Evolutionary conservation across 768 basidiomycete genomes (phyloP).

Genomic region (Paxillus involutus): DNA sequence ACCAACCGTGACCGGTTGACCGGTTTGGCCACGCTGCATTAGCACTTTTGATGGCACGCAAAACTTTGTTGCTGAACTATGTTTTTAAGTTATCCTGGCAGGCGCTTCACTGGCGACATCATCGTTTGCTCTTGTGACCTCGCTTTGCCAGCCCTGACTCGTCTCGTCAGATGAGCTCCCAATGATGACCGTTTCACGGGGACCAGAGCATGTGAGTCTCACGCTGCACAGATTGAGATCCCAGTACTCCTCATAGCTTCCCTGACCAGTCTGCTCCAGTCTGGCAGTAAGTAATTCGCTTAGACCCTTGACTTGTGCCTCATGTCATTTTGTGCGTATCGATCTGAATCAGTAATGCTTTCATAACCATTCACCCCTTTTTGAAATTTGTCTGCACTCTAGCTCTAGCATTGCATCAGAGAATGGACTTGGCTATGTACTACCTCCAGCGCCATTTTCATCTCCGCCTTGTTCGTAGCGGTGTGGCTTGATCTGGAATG

Average conservation of each 20-base stretch:
- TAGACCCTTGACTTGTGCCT: slow-evolving; percentile 21
- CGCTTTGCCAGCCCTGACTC: not conserved
- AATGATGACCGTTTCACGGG: not conserved
- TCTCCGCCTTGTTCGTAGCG: slow-evolving; percentile 26
- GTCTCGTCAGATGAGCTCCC: not conserved
- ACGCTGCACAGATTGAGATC: not conserved
- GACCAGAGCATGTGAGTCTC: not conserved
- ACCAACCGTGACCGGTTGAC: not conserved
- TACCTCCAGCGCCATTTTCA: slow-evolving; percentile 21
- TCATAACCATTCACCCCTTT: slow-evolving; percentile 15
- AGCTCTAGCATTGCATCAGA: slow-evolving; percentile 7
- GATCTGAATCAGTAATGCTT: slow-evolving; percentile 14
- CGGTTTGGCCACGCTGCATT: not conserved
- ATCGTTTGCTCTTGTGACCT: not conserved
- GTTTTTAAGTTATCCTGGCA: not conserved
- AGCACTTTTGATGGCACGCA: not conserved
- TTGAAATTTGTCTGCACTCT: slow-evolving; percentile 13
- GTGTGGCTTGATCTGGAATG: slow-evolving; percentile 18
- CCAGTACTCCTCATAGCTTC: not conserved
- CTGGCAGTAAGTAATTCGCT: slow-evolving; percentile 13
- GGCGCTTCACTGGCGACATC: not conserved
- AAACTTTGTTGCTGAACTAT: not conserved
- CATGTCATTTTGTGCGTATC: slow-evolving; percentile 13
- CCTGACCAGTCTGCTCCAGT: not conserved
- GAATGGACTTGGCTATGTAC: too few relatives aligned